Evolutionary conservation across 2,329 filamentous ascomycete genomes (phyloP).

Genomic region (Akanthomyces lecanii): DNA sequence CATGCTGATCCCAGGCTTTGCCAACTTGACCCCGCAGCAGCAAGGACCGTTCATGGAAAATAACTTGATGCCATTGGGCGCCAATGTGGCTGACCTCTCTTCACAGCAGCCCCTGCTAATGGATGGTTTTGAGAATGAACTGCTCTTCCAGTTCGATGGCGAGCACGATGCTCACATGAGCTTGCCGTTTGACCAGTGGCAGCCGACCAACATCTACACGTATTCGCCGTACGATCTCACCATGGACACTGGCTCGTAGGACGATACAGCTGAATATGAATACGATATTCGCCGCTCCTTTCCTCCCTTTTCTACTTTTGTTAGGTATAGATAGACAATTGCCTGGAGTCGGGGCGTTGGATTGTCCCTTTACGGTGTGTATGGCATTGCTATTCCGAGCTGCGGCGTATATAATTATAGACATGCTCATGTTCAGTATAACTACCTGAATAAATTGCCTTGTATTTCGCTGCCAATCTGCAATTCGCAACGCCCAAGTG

Average conservation of each 20-base stretch:
- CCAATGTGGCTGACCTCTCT: neutral
- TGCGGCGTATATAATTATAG: too few species aligned
- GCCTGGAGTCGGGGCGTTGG: too few species aligned
- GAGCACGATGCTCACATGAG: constrained; percentile 9
- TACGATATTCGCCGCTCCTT: too few species aligned
- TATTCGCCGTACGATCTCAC: constrained; percentile 15
- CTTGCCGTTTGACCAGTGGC: constrained; percentile 1
- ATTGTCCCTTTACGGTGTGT: too few species aligned
- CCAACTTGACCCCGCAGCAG: constrained; percentile 26
- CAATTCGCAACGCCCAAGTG: too few species aligned
- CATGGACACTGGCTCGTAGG: constrained; percentile 1
- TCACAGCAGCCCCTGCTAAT: constrained; percentile 22
- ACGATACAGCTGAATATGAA: too few species aligned
- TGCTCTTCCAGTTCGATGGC: constrained; percentile 42
- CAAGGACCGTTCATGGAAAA: constrained; percentile 7
- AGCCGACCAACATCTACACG: constrained; percentile 11
- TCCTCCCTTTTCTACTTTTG: too few species aligned
- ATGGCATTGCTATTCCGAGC: too few species aligned
- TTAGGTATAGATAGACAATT: too few species aligned
- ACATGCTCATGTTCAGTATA: too few species aligned
- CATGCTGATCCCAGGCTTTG: constrained; percentile 40
- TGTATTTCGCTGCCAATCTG: too few species aligned
- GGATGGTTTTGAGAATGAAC: constrained; percentile 45
- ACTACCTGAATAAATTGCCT: too few species aligned
- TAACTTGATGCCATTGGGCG: neutral